Base-by-base conservation (phyloP, 2,329 filamentous ascomycete genomes). In the Alternaria metachromatica region DNA sequence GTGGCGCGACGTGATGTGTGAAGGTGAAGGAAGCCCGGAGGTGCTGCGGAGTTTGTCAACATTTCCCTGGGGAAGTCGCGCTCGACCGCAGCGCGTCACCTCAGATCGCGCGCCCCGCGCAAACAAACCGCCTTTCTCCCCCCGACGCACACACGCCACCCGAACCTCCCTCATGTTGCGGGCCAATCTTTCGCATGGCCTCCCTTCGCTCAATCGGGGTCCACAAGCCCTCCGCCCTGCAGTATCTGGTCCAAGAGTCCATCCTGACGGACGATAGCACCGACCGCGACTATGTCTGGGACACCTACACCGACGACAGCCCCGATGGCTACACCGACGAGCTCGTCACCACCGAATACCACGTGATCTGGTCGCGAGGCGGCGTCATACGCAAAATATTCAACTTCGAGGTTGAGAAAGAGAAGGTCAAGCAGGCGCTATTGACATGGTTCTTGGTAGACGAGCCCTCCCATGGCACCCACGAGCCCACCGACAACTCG, bases 351-450 rank as follows among this genome's bases (percentile, higher is more conserved):
- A 96, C 94, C 11, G 84, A 88, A 25, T 85, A 87, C 63, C 90
- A 90, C 72, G 94, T 96, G 12, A 87, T 97, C 61, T 99, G 95
- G 95, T 96, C 93, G 43, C 89, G 93, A 62, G 94, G 93, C 50
- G 91, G 91, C 61, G 85, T 95, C 62, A 90, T 98, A 65, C 91
- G 92, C 73, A 93, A 95, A 79, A 88, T 91, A 55, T 97, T 94
- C 83, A 91, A 89, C 66, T 94, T 98, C 79, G 89, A 94, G 64
- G 84, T 93, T 21, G 95, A 98, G 79, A 92, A 94, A 70, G 94
- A 98, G 79, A 85, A 89, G 26, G 90, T 99, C 63, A 87, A 88
- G n/a, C 93, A 97, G 78, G 94, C 94, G 18, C 82, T 98, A 43
- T 86, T 98, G 68, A 93, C 95, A 45, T 90, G 89, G 72, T 98